Percentiles rank a stretch among this genome's conserved stretches.
phyloP scores from a whole-genome alignment of 176 grass and related monocot genomes.

The Carex myosuroides region DNA sequence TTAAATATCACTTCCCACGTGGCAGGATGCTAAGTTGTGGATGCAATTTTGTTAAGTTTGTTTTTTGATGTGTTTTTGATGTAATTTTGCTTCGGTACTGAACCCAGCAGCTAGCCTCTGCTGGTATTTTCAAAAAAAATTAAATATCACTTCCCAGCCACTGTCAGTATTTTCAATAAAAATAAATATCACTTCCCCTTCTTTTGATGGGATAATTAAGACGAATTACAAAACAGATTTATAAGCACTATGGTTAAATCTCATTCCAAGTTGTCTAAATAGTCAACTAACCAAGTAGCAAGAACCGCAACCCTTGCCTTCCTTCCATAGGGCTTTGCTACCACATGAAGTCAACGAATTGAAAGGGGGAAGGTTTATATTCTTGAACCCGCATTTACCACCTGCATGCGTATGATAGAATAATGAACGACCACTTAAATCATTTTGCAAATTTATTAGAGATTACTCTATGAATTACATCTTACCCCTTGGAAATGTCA shows the following conservation, averaged over 20 bases:
- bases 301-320: slow-evolving; percentile 71
- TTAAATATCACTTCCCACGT: not conserved
- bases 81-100: too few relatives aligned
- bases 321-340: slow-evolving; percentile 57
- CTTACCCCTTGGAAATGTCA: not conserved
- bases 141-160: not conserved
- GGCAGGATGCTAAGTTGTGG: too few relatives aligned
- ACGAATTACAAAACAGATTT: not conserved
- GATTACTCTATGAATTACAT: not conserved
- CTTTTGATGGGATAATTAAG: not conserved
- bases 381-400: slow-evolving; percentile 79
- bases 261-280: not conserved
- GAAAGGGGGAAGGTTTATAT: slow-evolving; percentile 60
- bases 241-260: not conserved
- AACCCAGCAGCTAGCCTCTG: too few relatives aligned
- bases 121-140: not conserved
- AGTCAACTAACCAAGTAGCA: slow-evolving; percentile 56
- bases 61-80: too few relatives aligned
- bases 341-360: slow-evolving; percentile 62
- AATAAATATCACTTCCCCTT: not conserved
- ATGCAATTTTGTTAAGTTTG: too few relatives aligned
- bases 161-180: too few relatives aligned
- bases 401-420: slow-evolving; percentile 20
- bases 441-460: not conserved
- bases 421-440: not conserved